Base-by-base conservation (phyloP, 2,329 filamentous ascomycete genomes). In the Hortaea werneckii region DNA sequence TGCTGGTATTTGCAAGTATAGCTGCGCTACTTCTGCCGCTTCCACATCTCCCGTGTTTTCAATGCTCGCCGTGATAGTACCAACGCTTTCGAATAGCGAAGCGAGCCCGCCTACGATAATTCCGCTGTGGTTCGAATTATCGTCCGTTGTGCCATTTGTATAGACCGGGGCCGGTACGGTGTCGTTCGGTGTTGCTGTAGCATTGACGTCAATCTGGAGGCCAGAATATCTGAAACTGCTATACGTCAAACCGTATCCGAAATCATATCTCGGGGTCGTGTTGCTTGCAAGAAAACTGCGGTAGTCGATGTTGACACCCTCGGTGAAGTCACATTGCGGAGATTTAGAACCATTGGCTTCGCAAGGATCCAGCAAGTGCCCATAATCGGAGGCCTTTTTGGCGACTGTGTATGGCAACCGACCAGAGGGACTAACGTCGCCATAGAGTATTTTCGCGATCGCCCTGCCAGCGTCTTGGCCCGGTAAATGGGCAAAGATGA, bases 401-500 rank as follows among this genome's bases (percentile, higher is more conserved):
- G 79, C 78, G 0, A 83, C 69, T 0, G 80, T 83, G 57, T 80
- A 83, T 0, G 78, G 77, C 1, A 83, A 66, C 46, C 74, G 72
- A 1, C 79, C 79, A 0, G 76, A 80, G 0, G 74, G 73, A 49
- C 73, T 77, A 2, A 67, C 61, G 2, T 75, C 68, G 26, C 79
- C 79, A 53, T 80, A 82, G 0, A 83, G 65, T 6, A 83, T 58
- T 0, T 73, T 69, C 0, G 75, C 73, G 5, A 82, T 56, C 0
- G 77, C 73, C 1, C 66, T 63, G 0, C 81, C 81, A 1, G 74
- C 76, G 46, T 81, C 77, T 55, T 84, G 78, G 0, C 81, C 81
- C 0, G 80, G 80, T 0, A 83, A 66, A 54, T 83, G 80, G 4
- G 77, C 80, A 52, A 78, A 78, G 0, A 85, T 68, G 11, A 85